phyloP scores from a whole-genome alignment of 2,329 filamentous ascomycete species.

The Ploettnerulaceae sp. region DNA sequence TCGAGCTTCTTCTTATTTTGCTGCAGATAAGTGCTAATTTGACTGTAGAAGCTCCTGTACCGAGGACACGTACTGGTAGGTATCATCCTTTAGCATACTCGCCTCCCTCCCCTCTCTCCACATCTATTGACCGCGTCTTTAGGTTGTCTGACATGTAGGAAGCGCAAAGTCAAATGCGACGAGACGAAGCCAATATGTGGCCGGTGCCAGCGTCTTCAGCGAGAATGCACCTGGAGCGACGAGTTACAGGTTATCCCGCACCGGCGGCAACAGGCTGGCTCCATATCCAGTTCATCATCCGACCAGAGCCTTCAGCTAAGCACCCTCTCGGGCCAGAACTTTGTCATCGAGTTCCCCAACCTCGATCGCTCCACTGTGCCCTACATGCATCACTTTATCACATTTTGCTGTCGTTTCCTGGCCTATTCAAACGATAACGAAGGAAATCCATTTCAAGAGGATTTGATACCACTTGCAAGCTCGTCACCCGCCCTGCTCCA shows the following conservation, averaged over 20 bases:
- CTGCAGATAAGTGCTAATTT: no score
- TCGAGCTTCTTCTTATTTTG: no score
- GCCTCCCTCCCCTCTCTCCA: not conserved
- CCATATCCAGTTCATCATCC: conserved; percentile 3
- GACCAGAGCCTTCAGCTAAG: conserved; percentile 10
- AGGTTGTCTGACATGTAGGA: conserved; percentile 62
- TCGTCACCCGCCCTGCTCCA: conserved; percentile 30
- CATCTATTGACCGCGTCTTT: not conserved
- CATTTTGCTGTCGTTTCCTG: conserved; percentile 30
- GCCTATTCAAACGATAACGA: conserved; percentile 32
- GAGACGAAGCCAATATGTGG: conserved; percentile 61
- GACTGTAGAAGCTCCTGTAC: conserved; percentile 30
- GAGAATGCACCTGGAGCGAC: conserved; percentile 30
- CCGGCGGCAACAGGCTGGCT: conserved; percentile 4
- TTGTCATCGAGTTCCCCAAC: conserved; percentile 31
- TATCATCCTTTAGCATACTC: not conserved
- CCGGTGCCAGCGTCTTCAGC: conserved; percentile 28
- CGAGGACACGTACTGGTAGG: conserved; percentile 30
- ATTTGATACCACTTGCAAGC: conserved; percentile 26
- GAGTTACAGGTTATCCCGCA: conserved; percentile 24
- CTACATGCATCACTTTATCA: conserved; percentile 33
- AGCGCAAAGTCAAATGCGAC: conserved; percentile 68
- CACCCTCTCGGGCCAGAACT: conserved; percentile 25
- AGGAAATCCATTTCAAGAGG: conserved; percentile 31
- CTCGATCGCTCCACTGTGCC: conserved; percentile 27